phyloP scores from a whole-genome alignment of 1,139 yeast genomes.

The Yamadazyma blattariae region DNA sequence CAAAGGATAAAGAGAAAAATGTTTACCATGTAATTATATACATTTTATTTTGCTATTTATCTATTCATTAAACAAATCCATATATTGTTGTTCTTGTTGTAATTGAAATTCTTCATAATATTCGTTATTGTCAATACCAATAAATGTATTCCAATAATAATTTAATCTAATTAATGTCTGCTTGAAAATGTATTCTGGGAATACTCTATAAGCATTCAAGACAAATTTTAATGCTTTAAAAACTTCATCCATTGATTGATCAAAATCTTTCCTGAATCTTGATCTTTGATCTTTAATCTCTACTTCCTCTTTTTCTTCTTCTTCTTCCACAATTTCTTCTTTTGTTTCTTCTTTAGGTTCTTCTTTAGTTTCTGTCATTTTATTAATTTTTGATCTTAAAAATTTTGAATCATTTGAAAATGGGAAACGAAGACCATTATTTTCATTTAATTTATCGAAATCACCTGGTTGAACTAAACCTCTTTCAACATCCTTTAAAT shows the following conservation, averaged over 20 bases:
- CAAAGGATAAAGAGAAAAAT: too few relatives aligned
- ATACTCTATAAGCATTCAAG: slow-evolving; percentile 58
- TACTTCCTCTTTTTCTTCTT: background rate
- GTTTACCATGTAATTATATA: too few relatives aligned
- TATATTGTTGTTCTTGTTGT: slow-evolving; percentile 15
- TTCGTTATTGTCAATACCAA: slow-evolving; percentile 54
- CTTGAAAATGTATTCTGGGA: slow-evolving; percentile 64
- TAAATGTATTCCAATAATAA: slow-evolving; percentile 69
- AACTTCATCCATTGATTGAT: slow-evolving; percentile 55
- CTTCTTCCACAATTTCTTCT: background rate
- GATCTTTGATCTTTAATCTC: background rate
- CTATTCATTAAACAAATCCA: slow-evolving; percentile 13
- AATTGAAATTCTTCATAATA: slow-evolving; percentile 17
- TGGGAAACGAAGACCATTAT: slow-evolving; percentile 41
- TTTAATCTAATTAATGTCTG: slow-evolving; percentile 46
- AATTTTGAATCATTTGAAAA: slow-evolving; percentile 22
- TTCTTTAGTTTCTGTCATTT: slow-evolving; percentile 8
- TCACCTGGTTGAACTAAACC: slow-evolving; percentile 44
- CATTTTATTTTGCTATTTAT: too few relatives aligned
- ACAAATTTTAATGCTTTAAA: slow-evolving; percentile 67
- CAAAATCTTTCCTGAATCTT: slow-evolving; percentile 23
- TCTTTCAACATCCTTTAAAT: slow-evolving; percentile 38
- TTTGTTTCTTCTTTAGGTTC: slow-evolving; percentile 3
- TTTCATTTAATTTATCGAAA: slow-evolving; percentile 29
- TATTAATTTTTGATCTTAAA: slow-evolving; percentile 11